Evolutionary conservation across 176 grass and related monocot genomes (phyloP), one percentile per base, ranked within the genome.

Genomic region (Zoysia japonica): DNA sequence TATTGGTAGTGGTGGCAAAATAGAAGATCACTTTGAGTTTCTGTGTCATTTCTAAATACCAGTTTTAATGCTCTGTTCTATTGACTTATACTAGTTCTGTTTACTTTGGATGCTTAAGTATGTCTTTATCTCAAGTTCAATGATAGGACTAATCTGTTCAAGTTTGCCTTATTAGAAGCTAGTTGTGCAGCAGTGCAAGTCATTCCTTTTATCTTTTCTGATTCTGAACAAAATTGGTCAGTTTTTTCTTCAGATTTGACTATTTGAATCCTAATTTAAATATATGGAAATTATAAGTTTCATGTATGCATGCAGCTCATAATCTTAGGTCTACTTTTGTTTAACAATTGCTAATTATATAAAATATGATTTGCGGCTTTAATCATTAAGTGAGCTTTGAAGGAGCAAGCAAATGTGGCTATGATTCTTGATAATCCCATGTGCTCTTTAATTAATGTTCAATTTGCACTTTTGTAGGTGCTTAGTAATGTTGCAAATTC

Each of bases 381-480:
- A 67, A 40, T 56, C 16, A 37, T 72, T 87, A 5, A 28, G 65
- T 71, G 28, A 65, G 20, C 68, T 83, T 60, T 62, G 14, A 75
- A 55, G 40, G 83, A 55, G 35, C 37, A 59, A 79, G 46, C 59
- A 83, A 60, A 65, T 62, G 1, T 64, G 72, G 67, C 38, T 57
- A 44, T 7, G 3, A 11, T 70, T 74, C 36, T 43, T 35, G 28
- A 72, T 44, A 44, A 20, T 39, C 3, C 79, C 11, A 20, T 67
- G 57, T 52, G 7, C 38, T 15, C n/a, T 83, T 51, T 36, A 11
- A 74, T 65, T 51, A 4, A 41, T 82, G 61, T 81, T 35, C 44
- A 14, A 61, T 60, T 81, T 66, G 75, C 47, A 78, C 35, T 78
- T 53, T 79, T 79, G 15, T 59, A 94, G 92, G 71, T 79, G 81